Evolutionary conservation across 106 monocot genomes (phyloP), one percentile per base, ranked within the genome.

Genomic region (Dendrobium officinale): DNA sequence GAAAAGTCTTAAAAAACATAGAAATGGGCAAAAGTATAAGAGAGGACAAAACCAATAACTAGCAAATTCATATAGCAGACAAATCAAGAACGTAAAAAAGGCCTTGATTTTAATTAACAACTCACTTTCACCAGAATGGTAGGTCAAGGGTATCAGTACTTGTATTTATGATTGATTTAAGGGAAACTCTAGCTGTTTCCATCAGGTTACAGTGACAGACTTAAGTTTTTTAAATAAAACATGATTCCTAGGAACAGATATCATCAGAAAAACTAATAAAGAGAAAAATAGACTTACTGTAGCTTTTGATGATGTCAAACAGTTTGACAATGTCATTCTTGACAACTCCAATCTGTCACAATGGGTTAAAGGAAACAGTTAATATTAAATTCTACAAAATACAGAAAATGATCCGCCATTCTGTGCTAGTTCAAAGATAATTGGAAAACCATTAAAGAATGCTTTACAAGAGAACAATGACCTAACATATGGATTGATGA

Each of bases 241-340:
- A 61, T 5, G 22, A 22, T 61, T 20, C 61, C 22, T 22, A n/a
- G 22, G 11, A 16, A 1, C 9, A 51, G 70, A 70, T 74, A 20
- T 15, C 33, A 74, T 16, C 5, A 48, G 7, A 76, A 11, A 49
- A 13, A 51, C 10, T 24, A 49, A 76, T 10, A 6, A 77, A 81
- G 17, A 81, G 70, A 0, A 37, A 77, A 42, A 56, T 49, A 41
- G 37, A 66, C 77, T 48, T 90, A 90, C 90, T 77, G 24, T 88
- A 90, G 66, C 82, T 81, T 81, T 86, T 85, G 54, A 86, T 86
- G 77, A 79, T 88, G 72, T 88, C 90, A 75, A 90, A 90, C 55
- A 90, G 82, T 82, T 90, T 90, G 51, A 54, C 67, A 61, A 90
- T 90, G 51, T 88, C 90, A 59, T 82, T 85, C 73, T 86, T 88